A percentile compares a stretch with the other conserved stretches of the same genome.
Evolutionary conservation across 495 filamentous ascomycete genomes (phyloP).

Genomic region (Hypoxylon perforatum): DNA sequence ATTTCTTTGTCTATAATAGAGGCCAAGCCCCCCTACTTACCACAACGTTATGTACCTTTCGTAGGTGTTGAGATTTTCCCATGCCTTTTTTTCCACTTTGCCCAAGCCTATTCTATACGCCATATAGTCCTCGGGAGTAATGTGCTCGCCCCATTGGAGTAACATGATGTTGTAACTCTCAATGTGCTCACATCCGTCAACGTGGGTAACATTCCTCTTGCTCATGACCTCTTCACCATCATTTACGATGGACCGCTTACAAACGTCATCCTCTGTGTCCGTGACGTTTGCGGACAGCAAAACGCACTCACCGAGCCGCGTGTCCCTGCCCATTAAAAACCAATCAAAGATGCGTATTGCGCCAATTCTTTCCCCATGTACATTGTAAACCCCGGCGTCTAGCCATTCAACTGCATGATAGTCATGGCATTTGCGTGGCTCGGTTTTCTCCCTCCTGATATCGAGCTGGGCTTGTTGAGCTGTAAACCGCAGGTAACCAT

Average conservation of each 20-base stretch:
- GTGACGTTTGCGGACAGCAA: background rate
- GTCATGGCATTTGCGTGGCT: background rate
- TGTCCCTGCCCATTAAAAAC: background rate
- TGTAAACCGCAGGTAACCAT: background rate
- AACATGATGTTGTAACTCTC: conserved; percentile 5
- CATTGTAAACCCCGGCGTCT: background rate
- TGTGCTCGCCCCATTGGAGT: background rate
- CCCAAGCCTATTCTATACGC: background rate
- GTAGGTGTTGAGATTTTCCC: background rate
- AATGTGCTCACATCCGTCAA: conserved; percentile 1
- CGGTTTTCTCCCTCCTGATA: no score
- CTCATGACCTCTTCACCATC: background rate
- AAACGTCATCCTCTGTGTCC: background rate
- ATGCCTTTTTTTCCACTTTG: background rate
- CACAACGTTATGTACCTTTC: background rate
- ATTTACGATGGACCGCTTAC: background rate
- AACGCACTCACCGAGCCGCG: background rate
- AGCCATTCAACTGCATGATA: background rate
- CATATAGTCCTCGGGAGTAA: no score
- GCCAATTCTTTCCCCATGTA: background rate
- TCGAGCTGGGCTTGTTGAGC: background rate
- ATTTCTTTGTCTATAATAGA: no score
- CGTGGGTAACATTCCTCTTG: background rate
- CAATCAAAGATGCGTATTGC: background rate
- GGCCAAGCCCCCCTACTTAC: background rate